Evolutionary conservation across 148 eudicot species (phyloP).

Genomic region (Agrostemma githago): DNA sequence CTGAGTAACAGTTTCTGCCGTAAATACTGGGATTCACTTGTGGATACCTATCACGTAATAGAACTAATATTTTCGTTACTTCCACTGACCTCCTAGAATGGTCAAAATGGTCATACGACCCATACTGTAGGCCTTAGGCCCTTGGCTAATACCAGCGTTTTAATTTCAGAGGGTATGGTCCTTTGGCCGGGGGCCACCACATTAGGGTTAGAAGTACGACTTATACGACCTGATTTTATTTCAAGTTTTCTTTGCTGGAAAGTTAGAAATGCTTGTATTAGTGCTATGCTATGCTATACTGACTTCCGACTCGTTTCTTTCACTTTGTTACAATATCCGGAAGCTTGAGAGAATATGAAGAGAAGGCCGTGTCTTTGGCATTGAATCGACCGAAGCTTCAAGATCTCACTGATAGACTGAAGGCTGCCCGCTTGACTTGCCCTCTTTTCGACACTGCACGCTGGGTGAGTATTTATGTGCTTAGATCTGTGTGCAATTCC

Average conservation of each 20-base stretch:
- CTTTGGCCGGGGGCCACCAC: background rate
- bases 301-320: conserved; percentile 9
- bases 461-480: conserved; percentile 59
- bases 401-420: conserved; percentile 67
- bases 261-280: background rate
- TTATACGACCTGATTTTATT: background rate
- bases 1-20: background rate
- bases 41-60: background rate
- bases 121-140: too few relatives aligned
- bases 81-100: background rate
- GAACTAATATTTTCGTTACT: background rate
- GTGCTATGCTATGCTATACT: background rate
- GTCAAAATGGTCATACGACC: background rate
- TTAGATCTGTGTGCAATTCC: background rate
- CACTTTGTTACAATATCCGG: conserved; percentile 8
- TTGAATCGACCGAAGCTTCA: conserved; percentile 62
- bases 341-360: conserved; percentile 88
- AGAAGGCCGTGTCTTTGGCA: conserved; percentile 76
- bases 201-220: background rate
- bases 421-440: conserved; percentile 76
- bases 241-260: background rate
- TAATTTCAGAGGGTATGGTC: background rate
- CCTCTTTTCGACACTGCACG: conserved; percentile 92
- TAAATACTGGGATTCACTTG: background rate
- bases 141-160: background rate